phyloP scores from a whole-genome alignment of 805 yeast species.

The Candida xiaguanensis region DNA sequence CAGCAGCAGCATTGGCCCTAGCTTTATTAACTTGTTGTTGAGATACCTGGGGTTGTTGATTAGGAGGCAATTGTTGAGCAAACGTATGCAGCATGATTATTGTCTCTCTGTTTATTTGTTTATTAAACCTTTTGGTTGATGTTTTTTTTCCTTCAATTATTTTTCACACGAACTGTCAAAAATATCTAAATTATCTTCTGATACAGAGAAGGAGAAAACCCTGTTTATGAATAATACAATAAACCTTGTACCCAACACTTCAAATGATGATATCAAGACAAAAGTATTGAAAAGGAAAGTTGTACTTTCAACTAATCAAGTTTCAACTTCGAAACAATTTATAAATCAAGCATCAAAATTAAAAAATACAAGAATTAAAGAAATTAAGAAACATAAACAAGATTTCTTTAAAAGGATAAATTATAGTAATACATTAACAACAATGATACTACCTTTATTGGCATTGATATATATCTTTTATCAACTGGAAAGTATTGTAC shows the following conservation, averaged over 20 bases:
- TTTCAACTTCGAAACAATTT: constrained; percentile 10
- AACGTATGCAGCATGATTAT: constrained; percentile 1
- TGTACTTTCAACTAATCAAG: constrained; percentile 4
- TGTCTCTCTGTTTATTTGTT: neutral
- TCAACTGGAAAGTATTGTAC: constrained; percentile 19
- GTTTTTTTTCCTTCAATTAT: constrained; percentile 1
- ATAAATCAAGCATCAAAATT: constrained; percentile 22
- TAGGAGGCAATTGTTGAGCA: constrained; percentile 2
- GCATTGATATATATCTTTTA: constrained; percentile 25
- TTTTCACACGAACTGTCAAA: neutral
- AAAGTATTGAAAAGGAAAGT: constrained; percentile 22
- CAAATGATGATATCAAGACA: neutral
- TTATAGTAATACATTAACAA: constrained; percentile 29
- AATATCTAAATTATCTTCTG: neutral
- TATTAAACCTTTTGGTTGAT: neutral
- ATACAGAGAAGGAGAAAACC: no score
- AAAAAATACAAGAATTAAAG: constrained; percentile 29
- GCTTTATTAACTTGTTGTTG: constrained; percentile 23
- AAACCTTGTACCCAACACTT: neutral
- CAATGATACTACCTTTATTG: constrained; percentile 30
- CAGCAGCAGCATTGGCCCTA: constrained; percentile 29
- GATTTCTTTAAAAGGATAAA: constrained; percentile 36
- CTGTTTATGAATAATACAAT: constrained; percentile 3
- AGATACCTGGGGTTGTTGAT: constrained; percentile 14
- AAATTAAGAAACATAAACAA: constrained; percentile 31